These are phyloP conservation scores for Penicillium lividum DNA, from an alignment of 495 filamentous ascomycete genomes.

Conservation along the genomic window DNA sequence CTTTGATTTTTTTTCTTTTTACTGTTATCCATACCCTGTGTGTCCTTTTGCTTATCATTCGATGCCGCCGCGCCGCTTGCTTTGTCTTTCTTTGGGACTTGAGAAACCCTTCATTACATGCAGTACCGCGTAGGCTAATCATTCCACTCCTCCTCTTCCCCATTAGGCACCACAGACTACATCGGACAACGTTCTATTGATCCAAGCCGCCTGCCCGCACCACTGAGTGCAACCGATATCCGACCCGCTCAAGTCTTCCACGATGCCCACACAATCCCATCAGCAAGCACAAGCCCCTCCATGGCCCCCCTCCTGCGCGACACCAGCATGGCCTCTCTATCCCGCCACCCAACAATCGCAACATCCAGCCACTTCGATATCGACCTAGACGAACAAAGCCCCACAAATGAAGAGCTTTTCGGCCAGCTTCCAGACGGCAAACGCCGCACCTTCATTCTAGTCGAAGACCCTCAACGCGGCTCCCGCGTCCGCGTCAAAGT, in stretches of 20 bases:
- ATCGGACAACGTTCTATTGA: constrained; percentile 31
- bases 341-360: constrained; percentile 41
- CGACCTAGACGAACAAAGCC: constrained; percentile 45
- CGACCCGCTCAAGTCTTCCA: constrained; percentile 79
- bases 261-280: constrained; percentile 66
- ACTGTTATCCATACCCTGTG: constrained; percentile 33
- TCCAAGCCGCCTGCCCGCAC: constrained; percentile 24
- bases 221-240: constrained; percentile 52
- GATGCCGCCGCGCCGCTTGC: constrained; percentile 26
- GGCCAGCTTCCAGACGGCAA: constrained; percentile 83
- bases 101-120: constrained; percentile 19
- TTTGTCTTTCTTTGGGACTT: constrained; percentile 20
- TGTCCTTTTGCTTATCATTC: constrained; percentile 21
- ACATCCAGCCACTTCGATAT: constrained; percentile 38
- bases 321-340: constrained; percentile 59
- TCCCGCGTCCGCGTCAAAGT: constrained; percentile 82
- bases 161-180: constrained; percentile 42
- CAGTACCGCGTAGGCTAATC: constrained; percentile 50
- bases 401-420: constrained; percentile 67
- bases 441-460: constrained; percentile 92
- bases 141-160: constrained; percentile 19
- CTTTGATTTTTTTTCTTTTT: constrained; percentile 1
- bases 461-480: constrained; percentile 80
- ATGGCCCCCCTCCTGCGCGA: constrained; percentile 71
- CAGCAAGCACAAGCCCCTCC: constrained; percentile 56